Conservation (phyloP, 129 eudicot species). For the Tagetes erecta region DNA sequence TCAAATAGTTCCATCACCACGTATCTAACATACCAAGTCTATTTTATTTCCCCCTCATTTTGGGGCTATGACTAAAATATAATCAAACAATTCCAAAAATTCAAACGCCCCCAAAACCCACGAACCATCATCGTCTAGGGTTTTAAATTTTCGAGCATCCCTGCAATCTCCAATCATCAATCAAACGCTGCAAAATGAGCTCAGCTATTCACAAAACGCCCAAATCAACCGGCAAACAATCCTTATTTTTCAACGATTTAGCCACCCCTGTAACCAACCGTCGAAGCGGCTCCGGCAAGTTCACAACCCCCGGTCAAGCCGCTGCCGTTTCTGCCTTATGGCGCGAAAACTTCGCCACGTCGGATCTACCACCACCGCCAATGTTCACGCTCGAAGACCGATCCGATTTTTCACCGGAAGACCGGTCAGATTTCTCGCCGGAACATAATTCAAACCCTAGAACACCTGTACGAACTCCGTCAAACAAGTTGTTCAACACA, state of each 20-base stretch:
- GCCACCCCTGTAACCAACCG: constrained; percentile 77
- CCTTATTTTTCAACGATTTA: constrained; percentile 75
- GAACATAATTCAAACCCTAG: constrained; percentile 66
- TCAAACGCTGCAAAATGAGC: constrained; percentile 45
- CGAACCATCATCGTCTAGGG: neutral
- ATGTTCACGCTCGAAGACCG: constrained; percentile 89
- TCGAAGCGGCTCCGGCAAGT: constrained; percentile 57
- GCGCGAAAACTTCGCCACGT: constrained; percentile 87
- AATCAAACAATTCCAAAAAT: too few species aligned
- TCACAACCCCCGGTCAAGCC: constrained; percentile 88
- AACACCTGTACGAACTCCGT: constrained; percentile 62
- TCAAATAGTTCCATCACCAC: too few species aligned
- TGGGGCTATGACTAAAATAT: too few species aligned
- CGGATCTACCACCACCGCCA: constrained; percentile 97
- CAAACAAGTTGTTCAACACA: constrained; percentile 16
- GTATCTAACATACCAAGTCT: too few species aligned
- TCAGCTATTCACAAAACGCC: constrained; percentile 65
- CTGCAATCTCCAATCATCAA: neutral
- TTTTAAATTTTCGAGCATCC: too few species aligned
- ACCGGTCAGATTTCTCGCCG: constrained; percentile 81
- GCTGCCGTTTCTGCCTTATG: constrained; percentile 97
- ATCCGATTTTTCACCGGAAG: constrained; percentile 85
- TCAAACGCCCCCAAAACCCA: too few species aligned
- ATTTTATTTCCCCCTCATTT: too few species aligned
- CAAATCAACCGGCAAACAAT: constrained; percentile 69